Percentiles rank a stretch among this genome's conserved stretches.
phyloP scores from a whole-genome alignment of 2,329 filamentous ascomycete species.

The Phialophora macrospora region DNA sequence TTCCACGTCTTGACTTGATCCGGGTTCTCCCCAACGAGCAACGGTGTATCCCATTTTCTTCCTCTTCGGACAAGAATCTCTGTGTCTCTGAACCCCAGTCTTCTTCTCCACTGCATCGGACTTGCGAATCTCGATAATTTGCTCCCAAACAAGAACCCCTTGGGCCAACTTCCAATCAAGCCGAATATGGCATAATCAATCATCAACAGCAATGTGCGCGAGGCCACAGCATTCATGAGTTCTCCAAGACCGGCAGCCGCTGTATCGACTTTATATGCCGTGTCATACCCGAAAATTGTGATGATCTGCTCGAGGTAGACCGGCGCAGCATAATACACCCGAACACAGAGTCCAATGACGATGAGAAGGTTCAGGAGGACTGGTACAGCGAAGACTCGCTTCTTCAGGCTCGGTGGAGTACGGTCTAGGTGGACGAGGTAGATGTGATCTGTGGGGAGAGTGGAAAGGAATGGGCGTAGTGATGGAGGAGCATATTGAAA shows the following conservation, averaged over 20 bases:
- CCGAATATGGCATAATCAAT: conserved; percentile 73
- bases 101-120: conserved; percentile 74
- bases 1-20: conserved; percentile 42
- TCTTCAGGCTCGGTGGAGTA: conserved; percentile 72
- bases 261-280: conserved; percentile 68
- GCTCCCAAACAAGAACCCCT: conserved; percentile 70
- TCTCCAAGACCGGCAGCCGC: conserved; percentile 61
- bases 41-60: conserved; percentile 69
- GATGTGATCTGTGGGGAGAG: conserved; percentile 70
- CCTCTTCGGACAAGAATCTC: conserved; percentile 84
- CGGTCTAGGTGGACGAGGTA: conserved; percentile 86
- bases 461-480: conserved; percentile 60
- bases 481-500: conserved; percentile 34
- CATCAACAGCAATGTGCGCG: conserved; percentile 68
- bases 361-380: conserved; percentile 75
- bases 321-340: conserved; percentile 70
- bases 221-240: conserved; percentile 61
- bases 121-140: conserved; percentile 59
- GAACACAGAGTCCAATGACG: conserved; percentile 66
- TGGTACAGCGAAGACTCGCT: conserved; percentile 80
- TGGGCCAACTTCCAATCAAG: conserved; percentile 74
- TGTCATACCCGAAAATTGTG: conserved; percentile 68
- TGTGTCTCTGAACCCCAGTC: conserved; percentile 70
- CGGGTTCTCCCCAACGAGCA: conserved; percentile 51
- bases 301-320: conserved; percentile 73